Base-by-base conservation (phyloP, 2,329 filamentous ascomycete genomes). In the Lachnellula hyalina region DNA sequence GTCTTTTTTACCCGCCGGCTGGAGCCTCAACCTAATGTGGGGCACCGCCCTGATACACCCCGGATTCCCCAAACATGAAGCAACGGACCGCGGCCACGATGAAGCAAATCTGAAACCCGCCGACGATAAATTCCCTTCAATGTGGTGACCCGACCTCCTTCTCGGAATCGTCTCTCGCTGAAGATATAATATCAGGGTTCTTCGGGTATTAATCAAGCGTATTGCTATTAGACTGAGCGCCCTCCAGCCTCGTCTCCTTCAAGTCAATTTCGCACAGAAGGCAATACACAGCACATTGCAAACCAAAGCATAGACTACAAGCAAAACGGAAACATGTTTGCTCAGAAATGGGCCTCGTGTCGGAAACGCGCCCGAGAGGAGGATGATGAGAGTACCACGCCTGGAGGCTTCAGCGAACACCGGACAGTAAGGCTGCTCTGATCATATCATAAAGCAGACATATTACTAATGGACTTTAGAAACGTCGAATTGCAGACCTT, bases 331-430 rank as follows among this genome's bases (percentile, higher is more conserved):
- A 56, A 51, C 25, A 62, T 64, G 63, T 64, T 64, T 52, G 25
- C 58, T 7, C 56, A 62, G 21, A 47, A 56, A 15, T 64, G 57
- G 58, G 44, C 52, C 8, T 25, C 25, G 25, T 56, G 19, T 41
- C 57, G 61, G 49, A 69, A 70, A 57, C 63, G 67, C 28, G 57
- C 55, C 12, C 58, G 67, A 44, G 61, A 68, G 5, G 63, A 67
- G 28, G 64, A 67, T 4, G 66, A 66, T n/a, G 63, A 66, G 19
- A 51, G 52, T 49, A 54, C 25, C 36, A 40, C n/a, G 19, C 56
- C 57, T 6, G 55, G 56, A 21, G 63, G 67, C 51, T 68, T 69
- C 54, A 60, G 64, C 48, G 66, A 67, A 44, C 67, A 70, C 54
- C 60, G 67, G 49, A 63, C 52, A 41, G 67, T 68, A 58, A 63